Base-by-base conservation (phyloP, 2,329 filamentous ascomycete genomes). In the Colletotrichum cuscutae region DNA sequence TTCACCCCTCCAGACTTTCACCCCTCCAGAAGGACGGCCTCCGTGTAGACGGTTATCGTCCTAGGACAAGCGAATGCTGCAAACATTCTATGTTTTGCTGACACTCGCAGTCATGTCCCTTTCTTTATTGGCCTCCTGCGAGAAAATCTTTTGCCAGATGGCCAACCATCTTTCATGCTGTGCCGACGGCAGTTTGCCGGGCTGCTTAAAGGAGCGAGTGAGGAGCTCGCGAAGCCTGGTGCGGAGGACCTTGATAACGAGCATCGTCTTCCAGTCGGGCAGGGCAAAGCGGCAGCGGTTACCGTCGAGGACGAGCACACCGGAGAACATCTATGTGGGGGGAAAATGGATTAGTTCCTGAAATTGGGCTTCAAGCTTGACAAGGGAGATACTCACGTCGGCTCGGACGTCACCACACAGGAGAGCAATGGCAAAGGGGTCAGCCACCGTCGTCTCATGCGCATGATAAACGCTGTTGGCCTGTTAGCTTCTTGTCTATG, bases 371-470 rank as follows among this genome's bases (percentile, higher is more conserved):
- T n/a, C 15, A 9, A 30, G 59, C 3, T 26, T 9, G 3, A 49
- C 28, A 52, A 19, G 13, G 37, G 56, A 4, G 30, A 30, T 19
- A 77, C 88, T 82, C 85, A 93, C 92, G 84, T 95, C 95, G 78
- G 95, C 96, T 69, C 95, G 94, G 22, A 94, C 92, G 74, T 98
- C 96, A 46, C 95, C 97, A 72, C 95, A 97, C 65, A 98, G 88
- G 32, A 99, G 85, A 19, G 93, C 91, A 76, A 98, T 90, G 12
- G 95, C 91, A 75, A 98, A 93, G 56, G 95, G 92, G 58, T 97
- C 93, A 1, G 93, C 91, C 1, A 92, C 90, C 12, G 92, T 94
- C 2, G 94, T 97, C 80, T 97, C 95, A 76, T 98, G 95, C 0
- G 97, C 97, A 76, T 98, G 97, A 76, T 96, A 94, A 77, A 93